These are phyloP conservation scores for Nitzschia inconspicua DNA, from an alignment of 108 stramenopile species.

Conservation along the genomic window DNA sequence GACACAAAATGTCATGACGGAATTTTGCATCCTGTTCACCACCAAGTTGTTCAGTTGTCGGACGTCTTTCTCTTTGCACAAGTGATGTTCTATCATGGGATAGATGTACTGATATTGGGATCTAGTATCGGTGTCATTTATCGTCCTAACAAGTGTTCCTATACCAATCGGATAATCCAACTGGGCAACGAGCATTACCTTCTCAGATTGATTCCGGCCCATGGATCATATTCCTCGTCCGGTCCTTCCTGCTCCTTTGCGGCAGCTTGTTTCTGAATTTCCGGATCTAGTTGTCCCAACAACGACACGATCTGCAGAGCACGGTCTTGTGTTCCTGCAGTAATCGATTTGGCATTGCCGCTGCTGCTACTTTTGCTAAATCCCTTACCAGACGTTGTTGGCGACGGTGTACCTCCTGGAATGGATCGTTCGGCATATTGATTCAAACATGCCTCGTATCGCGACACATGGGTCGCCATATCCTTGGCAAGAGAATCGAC, in stretches of 20 bases:
- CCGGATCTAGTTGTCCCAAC: conserved; percentile 57
- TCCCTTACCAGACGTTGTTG: conserved; percentile 22
- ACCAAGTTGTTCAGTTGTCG: too few relatives aligned
- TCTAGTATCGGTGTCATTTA: too few relatives aligned
- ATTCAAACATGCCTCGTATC: conserved; percentile 49
- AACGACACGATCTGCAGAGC: conserved; percentile 68
- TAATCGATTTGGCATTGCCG: background rate
- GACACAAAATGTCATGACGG: too few relatives aligned
- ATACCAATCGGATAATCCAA: too few relatives aligned
- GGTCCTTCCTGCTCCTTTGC: conserved; percentile 13
- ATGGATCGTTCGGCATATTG: conserved; percentile 56
- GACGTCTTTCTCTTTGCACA: too few relatives aligned
- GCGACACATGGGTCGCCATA: conserved; percentile 80
- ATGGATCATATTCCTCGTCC: conserved; percentile 65
- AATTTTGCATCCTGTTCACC: too few relatives aligned
- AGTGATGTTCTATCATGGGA: too few relatives aligned
- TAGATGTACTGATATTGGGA: too few relatives aligned
- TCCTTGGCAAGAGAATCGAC: conserved; percentile 53
- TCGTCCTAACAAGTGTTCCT: too few relatives aligned
- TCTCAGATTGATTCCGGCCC: conserved; percentile 41
- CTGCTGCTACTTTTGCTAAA: conserved; percentile 14
- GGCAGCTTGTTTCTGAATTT: conserved; percentile 24
- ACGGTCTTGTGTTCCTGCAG: conserved; percentile 58
- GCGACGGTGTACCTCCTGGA: background rate
- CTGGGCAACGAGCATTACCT: too few relatives aligned